Evolutionary conservation across 768 basidiomycete genomes (phyloP), one percentile per base, ranked within the genome.

Genomic region (Boletus subcaerulescens): DNA sequence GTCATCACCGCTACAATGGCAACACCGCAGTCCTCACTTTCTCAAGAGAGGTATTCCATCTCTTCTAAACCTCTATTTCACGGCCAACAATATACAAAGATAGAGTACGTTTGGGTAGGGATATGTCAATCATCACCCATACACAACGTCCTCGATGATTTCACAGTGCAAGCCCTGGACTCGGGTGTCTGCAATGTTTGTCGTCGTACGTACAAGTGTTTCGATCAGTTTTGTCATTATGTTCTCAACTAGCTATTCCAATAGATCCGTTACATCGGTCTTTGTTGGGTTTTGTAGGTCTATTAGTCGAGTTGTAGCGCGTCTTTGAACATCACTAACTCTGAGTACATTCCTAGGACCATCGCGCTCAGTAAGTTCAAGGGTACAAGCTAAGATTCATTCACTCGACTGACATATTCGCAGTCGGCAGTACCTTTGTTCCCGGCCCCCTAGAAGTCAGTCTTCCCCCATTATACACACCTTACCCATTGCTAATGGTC

Each of bases 381-480:
- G 2, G 17, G 3, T n/a, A 17, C 38, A 39, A 36, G 6, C n/a
- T n/a, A 39, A 9, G 6, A 0, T 39, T 17, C 6, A n/a, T 39
- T 15, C 1, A 8, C 38, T 39, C 15, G 18, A 17, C 0, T n/a
- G 0, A 6, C 3, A 9, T 0, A 39, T n/a, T 39, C 1, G 7
- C n/a, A 39, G 14, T 2, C n/a, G 17, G 17, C 17, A 39, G 15
- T 39, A 1, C 38, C 6, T 39, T 39, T 3, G n/a, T 39, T 39
- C 38, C n/a, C 8, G 38, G 38, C 1, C 38, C 38, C 2, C n/a
- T n/a, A 14, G 6, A 39, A 39, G 22, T 24, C 22, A 24, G 22
- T 24, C 4, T n/a, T 14, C 2, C 14, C 11, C 3, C 12, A 17
- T 39, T 39, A 39, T 8, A 26, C 7, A 39, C 11, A 13, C 17